Base-by-base conservation (phyloP, 306 rosid species). In the Oemleria cerasiformis region DNA sequence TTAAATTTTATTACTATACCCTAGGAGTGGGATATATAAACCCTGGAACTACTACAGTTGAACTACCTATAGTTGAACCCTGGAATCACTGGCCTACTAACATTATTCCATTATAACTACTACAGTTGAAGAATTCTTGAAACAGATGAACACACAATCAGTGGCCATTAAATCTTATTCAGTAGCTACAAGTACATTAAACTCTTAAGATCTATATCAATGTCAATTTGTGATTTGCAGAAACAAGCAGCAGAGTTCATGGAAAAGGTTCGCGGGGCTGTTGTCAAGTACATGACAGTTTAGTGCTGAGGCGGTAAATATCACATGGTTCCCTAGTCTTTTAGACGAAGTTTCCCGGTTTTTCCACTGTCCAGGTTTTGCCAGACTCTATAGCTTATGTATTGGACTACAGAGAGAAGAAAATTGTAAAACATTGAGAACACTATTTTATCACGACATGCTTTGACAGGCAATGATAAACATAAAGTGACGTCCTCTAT, bases 251-350 rank as follows among this genome's bases (percentile, higher is more conserved):
- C 98, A 17, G 97, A 87, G 44, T 91, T 63, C 83, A 91, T 94
- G 98, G 92, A 94, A 78, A 94, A 89, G 86, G 81, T 94, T 77
- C 97, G 98, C 3, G 91, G 92, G 53, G 89, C 96, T 67, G 75
- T 91, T 81, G 78, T 94, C 72, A 89, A 81, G 81, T 91, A 91
- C 80, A 86, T 91, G 56, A 94, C 98, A 70, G 92, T 83, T 59
- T 86, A 94, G 81, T 61, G 23, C 58, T 51, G 51, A 53, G 63
- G 54, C 40, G 74, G 75, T 53, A 55, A 14, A 76, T 55, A 41
- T 68, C 53, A 78, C 34, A 42, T 57, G 50, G 66, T 62, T 39
- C 9, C 47, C 53, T 59, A 51, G 55, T 56, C 48, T 67, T 17
- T 39, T 8, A 70, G 73, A 70, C 3, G 17, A 23, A 70, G 48